Evolutionary conservation across 1,139 yeast genomes (phyloP).

Genomic region (Pneumocystis wakefieldiae): DNA sequence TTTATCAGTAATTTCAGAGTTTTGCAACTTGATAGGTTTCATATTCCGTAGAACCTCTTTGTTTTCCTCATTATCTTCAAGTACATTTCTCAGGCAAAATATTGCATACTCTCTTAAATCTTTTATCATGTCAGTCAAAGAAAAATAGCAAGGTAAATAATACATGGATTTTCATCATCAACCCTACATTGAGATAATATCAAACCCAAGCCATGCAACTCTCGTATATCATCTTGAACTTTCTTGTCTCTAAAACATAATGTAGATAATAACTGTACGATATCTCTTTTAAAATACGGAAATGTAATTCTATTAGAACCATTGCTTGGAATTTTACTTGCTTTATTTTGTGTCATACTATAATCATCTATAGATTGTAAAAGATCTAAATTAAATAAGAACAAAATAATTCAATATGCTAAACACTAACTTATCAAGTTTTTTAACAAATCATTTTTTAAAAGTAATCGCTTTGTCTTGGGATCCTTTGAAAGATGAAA

Average conservation of each 20-base stretch:
- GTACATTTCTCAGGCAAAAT: constrained; percentile 53
- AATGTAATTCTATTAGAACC: no score
- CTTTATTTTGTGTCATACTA: background rate
- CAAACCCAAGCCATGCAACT: constrained; percentile 51
- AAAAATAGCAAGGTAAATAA: background rate
- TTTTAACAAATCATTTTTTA: background rate
- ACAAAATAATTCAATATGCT: background rate
- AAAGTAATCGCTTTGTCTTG: background rate
- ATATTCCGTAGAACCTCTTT: background rate
- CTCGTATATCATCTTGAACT: constrained; percentile 55
- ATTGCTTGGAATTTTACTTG: background rate
- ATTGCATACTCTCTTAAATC: constrained; percentile 69
- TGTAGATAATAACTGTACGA: constrained; percentile 3
- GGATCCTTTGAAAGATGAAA: background rate
- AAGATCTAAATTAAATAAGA: background rate
- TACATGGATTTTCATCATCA: constrained; percentile 72
- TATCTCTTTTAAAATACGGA: constrained; percentile 8
- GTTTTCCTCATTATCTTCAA: constrained; percentile 49
- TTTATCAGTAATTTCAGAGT: background rate
- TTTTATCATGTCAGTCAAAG: background rate
- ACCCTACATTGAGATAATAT: constrained; percentile 69
- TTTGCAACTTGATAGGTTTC: background rate
- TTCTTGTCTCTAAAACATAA: constrained; percentile 15
- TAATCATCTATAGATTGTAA: background rate
- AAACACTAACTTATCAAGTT: background rate